Base-by-base conservation (phyloP, 805 yeast genomes). In the Lipomyces yamanashiensis region DNA sequence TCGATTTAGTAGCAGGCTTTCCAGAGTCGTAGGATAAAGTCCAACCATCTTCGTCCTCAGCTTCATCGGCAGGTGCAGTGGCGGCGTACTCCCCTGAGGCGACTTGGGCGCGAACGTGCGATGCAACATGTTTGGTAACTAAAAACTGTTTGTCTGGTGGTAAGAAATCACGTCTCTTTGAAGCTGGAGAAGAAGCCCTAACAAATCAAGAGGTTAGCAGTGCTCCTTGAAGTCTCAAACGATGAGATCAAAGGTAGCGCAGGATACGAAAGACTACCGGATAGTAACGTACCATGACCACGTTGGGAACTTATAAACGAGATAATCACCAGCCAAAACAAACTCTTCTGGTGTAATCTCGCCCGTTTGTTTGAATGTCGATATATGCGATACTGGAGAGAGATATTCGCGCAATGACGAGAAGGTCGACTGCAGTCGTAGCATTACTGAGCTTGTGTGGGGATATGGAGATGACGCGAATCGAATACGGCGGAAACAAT, bases 261-360 rank as follows among this genome's bases (percentile, higher is more conserved):
- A 15, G n/a, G 23, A 34, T 34, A 34, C n/a, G 10, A 15, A 2
- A 34, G n/a, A 13, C 7, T 10, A 28, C 10, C 47, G 13, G 47
- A 43, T 9, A 13, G 45, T 12, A 2, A 62, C 74, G 41, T 70
- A 71, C 99, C 99, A 95, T 66, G 86, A 85, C 99, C 99, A 95
- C 0, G 98, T 95, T 1, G 99, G 98, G 74, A 95, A 95, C 80
- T 88, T 90, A 76, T 86, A 87, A 39, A 87, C 92, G 62, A 95
- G 78, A 75, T 91, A 95, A 75, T 95, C 98, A 23, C 99, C 99
- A 2, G 99, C 98, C 60, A 80, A 80, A 9, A 92, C 93, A 77
- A 95, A 95, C 75, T 95, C 99, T 59, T 90, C 96, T 0, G 99
- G 99, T 0, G 97, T 90, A 57, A 95, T 87, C 74, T 93, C 95